These are phyloP conservation scores for Moesziomyces aphidis DNA, from an alignment of 1,284 basidiomycete genomes.

Conservation along the genomic window DNA sequence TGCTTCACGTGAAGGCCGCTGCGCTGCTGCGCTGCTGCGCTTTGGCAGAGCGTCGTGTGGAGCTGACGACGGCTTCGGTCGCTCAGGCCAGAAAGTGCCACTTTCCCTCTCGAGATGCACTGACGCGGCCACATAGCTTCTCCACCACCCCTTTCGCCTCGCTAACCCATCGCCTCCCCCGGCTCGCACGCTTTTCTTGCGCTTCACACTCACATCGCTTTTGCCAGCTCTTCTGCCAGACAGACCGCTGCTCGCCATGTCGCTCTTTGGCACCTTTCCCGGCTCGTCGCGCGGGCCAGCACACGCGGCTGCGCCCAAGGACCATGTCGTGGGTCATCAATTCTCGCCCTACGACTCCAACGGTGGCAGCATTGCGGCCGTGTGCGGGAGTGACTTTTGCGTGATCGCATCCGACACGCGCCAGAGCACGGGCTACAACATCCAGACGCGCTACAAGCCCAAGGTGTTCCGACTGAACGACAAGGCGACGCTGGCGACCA, in stretches of 20 bases:
- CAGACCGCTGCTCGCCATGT: constrained; percentile 16
- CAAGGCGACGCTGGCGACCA: constrained; percentile 64
- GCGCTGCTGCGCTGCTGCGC: no score
- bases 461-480: constrained; percentile 67
- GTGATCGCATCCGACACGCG: constrained; percentile 67
- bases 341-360: constrained; percentile 67
- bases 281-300: constrained; percentile 39
- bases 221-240: no score
- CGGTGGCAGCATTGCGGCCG: constrained; percentile 65
- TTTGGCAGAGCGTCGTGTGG: constrained; percentile 21
- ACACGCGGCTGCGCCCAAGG: constrained; percentile 25
- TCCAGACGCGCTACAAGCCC: constrained; percentile 68
- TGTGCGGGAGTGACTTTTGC: constrained; percentile 66
- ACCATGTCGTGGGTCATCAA: constrained; percentile 59
- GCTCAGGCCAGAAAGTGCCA: not conserved
- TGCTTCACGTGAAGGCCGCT: constrained; percentile 18
- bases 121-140: constrained; percentile 17
- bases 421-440: constrained; percentile 66
- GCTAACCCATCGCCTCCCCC: not conserved
- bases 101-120: constrained; percentile 5
- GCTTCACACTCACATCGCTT: constrained; percentile 1
- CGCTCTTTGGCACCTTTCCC: constrained; percentile 44
- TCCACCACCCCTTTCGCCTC: constrained; percentile 2
- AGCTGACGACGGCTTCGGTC: constrained; percentile 35
- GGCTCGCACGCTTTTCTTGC: not conserved